phyloP scores from a whole-genome alignment of 1,284 basidiomycete species.

The Heterobasidion irregulare region DNA sequence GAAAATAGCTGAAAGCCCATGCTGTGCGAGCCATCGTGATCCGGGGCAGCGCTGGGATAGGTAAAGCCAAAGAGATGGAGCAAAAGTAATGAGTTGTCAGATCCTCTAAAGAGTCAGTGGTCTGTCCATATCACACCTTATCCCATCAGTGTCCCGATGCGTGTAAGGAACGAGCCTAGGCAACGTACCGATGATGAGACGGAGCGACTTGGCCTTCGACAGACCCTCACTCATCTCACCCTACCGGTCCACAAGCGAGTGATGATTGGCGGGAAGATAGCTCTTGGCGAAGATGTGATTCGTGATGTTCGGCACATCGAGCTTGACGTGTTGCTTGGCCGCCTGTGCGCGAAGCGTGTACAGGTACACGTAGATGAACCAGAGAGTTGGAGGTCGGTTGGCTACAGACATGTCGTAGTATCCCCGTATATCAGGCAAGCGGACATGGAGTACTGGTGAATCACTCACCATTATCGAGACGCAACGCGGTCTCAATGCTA shows the following conservation, averaged over 20 bases:
- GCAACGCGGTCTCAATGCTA: conserved; percentile 31
- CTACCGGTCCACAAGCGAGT: conserved; percentile 32
- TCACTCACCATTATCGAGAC: conserved; percentile 31
- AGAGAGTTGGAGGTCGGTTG: conserved; percentile 28
- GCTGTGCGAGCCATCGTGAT: too few species aligned
- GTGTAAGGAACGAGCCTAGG: not conserved
- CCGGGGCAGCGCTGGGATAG: too few species aligned
- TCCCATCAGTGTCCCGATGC: not conserved
- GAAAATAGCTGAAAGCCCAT: too few species aligned
- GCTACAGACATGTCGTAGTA: conserved; percentile 16
- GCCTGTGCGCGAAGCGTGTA: conserved; percentile 16
- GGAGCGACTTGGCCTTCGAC: conserved; percentile 28
- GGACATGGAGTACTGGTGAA: not conserved
- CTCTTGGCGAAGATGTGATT: conserved; percentile 35
- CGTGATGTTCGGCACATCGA: conserved; percentile 24
- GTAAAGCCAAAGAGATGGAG: too few species aligned
- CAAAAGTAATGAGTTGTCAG: too few species aligned
- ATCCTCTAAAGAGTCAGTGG: not conserved
- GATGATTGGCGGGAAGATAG: conserved; percentile 26
- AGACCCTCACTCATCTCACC: conserved; percentile 28
- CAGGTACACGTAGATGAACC: conserved; percentile 36
- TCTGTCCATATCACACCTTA: too few species aligned
- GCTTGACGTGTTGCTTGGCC: conserved; percentile 33
- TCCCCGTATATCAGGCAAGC: not conserved
- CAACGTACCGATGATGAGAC: conserved; percentile 28